Evolutionary conservation across 345 rosid genomes (phyloP), one percentile per base, ranked within the genome.

Genomic region (Pugionium cornutum): DNA sequence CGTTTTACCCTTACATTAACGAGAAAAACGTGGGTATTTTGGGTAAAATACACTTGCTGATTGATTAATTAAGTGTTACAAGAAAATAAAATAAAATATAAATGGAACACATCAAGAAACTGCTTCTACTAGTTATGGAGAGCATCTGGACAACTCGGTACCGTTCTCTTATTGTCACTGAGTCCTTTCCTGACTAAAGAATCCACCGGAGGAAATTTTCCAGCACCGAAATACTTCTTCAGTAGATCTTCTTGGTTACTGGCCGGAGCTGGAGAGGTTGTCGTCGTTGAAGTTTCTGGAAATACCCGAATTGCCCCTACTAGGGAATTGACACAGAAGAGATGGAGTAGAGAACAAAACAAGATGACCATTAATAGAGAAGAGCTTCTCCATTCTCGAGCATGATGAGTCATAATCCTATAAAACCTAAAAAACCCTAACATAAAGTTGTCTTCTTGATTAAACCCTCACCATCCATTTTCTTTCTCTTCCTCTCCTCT

Each of bases 81-180:
- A 53, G 35, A 47, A 47, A 30, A 10, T 8, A 8, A 36, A 9
- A 28, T 18, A 45, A 47, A 43, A 61, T 61, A 61, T 26, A 10
- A 26, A 40, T 41, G 29, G 39, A 18, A 18, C 5, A 30, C 35
- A 56, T 7, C 59, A 72, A 64, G 64, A 43, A 43, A 62, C 36
- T 58, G 58, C 47, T 64, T 76, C 46, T 45, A 63, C 86, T 18
- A 84, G 84, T 89, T 89, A 74, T 89, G 96, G 74, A 89, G 85
- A 80, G 94, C 94, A 81, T 89, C 96, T 77, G 96, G 96, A 78
- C 96, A 85, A 65, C 91, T 89, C 81, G 91, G 91, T 18, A 89
- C 91, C 55, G 55, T 81, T 82, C 96, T 75, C 77, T 89, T 83
- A 79, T 56, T 79, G 6, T 82, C 86, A 47, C 79, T 72, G 49